phyloP scores from a whole-genome alignment of 306 rosid genomes.

The Casuarina equisetifolia region DNA sequence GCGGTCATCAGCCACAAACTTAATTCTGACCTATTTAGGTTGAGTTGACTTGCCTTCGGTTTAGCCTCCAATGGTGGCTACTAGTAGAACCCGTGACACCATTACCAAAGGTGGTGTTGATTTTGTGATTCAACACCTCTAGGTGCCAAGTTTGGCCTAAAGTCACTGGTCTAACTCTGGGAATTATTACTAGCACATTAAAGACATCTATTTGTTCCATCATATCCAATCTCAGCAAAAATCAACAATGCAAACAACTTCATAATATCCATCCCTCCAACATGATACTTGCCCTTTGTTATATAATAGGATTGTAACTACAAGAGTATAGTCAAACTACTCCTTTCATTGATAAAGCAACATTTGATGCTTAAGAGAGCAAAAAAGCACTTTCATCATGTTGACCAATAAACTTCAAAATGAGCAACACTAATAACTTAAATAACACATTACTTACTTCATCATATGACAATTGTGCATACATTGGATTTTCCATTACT shows the following conservation, averaged over 20 bases:
- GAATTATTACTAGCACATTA: too few species aligned
- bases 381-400: background rate
- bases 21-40: too few species aligned
- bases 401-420: background rate
- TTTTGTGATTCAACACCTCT: too few species aligned
- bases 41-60: too few species aligned
- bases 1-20: too few species aligned
- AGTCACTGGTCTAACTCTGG: too few species aligned
- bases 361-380: background rate
- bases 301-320: slow-evolving; percentile 95
- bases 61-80: too few species aligned
- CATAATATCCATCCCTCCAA: slow-evolving; percentile 89
- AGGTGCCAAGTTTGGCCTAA: too few species aligned
- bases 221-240: slow-evolving; percentile 85
- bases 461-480: slow-evolving; percentile 83
- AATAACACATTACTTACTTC: slow-evolving; percentile 53
- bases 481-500: slow-evolving; percentile 87
- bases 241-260: slow-evolving; percentile 88
- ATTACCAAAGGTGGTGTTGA: too few species aligned
- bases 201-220: slow-evolving; percentile 58
- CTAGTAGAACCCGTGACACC: too few species aligned
- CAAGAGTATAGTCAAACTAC: slow-evolving; percentile 19
- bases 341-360: background rate
- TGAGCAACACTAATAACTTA: slow-evolving; percentile 1
- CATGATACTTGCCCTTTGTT: slow-evolving; percentile 76